Evolutionary conservation across 1,284 basidiomycete genomes (phyloP), one percentile per base, ranked within the genome.

Genomic region (Ceratobasidium papillatum): DNA sequence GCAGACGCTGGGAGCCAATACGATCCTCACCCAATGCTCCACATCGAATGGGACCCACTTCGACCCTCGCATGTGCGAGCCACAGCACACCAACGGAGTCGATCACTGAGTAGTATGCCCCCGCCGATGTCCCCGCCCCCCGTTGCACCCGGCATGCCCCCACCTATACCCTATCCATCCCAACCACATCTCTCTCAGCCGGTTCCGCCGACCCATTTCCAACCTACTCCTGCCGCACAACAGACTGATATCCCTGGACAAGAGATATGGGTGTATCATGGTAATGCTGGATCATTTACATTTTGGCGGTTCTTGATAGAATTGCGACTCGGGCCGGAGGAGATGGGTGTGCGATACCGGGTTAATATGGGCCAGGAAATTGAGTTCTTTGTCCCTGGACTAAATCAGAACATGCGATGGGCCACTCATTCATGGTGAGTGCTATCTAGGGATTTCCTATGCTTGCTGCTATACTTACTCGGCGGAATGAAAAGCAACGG

Each of bases 271-370:
- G 91, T 92, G 9, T 95, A 96, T 83, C 84, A 86, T 22, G 91
- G 81, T n/a, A 63, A 76, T 8, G 78, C 77, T 52, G 84, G 94
- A 17, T 91, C 92, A 0, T 94, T 88, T 80, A 95, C 94, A 0
- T 99, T 99, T 84, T 99, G 95, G 94, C 87, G 98, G 71, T 99
- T 99, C 85, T 87, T 92, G 81, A 89, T 99, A 73, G 89, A 92
- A 78, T 87, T 99, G 73, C 94, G 94, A 4, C 82, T 99, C 8
- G 86, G 87, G 3, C 82, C 86, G 8, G 83, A 85, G 45, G 94
- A 97, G 83, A 93, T 94, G 86, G 84, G 86, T n/a, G 75, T 78
- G 22, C 65, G 62, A 41, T 77, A 77, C 80, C 86, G 86, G 58
- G 85, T 96, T 77, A 96, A 96, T 79, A 83, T 88, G 30, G 94